Percentiles rank a stretch among this genome's conserved stretches.
phyloP scores from a whole-genome alignment of 2,329 filamentous ascomycete genomes.

The Daldinia sp. region DNA sequence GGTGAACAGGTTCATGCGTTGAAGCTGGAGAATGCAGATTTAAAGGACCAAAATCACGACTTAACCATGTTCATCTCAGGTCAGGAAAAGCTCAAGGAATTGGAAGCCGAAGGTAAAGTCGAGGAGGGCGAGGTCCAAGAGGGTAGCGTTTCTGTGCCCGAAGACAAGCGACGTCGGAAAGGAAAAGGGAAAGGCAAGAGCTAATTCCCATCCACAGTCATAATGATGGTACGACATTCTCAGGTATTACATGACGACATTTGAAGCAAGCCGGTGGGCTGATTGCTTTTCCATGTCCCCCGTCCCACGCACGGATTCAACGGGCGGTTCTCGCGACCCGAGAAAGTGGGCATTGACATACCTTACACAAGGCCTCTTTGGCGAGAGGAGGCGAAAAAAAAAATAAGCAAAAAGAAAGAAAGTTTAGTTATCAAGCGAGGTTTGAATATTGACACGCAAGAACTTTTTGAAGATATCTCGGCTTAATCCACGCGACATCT shows the following conservation, averaged over 20 bases:
- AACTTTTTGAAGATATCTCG: not conserved
- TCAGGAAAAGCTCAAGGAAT: constrained; percentile 80
- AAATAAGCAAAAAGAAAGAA: no score
- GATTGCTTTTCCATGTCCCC: not conserved
- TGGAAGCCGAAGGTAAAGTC: constrained; percentile 70
- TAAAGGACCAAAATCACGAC: constrained; percentile 89
- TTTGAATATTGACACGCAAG: not conserved
- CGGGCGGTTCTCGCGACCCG: not conserved
- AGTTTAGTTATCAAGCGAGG: not conserved
- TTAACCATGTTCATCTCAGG: constrained; percentile 88
- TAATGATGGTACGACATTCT: not conserved
- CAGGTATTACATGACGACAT: not conserved
- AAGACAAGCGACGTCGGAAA: constrained; percentile 60
- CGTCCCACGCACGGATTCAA: not conserved
- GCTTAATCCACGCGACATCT: not conserved
- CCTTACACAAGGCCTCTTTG: not conserved
- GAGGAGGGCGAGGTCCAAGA: constrained; percentile 80
- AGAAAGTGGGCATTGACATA: not conserved
- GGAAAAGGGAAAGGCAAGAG: constrained; percentile 62
- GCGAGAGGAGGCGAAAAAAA: not conserved
- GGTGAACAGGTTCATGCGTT: constrained; percentile 68
- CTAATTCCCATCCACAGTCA: constrained; percentile 16
- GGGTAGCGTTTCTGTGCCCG: constrained; percentile 76
- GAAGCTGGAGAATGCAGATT: constrained; percentile 74
- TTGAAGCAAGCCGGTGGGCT: not conserved